phyloP scores from a whole-genome alignment of 2,329 filamentous ascomycete genomes.

The Aspergillus luchuensis region DNA sequence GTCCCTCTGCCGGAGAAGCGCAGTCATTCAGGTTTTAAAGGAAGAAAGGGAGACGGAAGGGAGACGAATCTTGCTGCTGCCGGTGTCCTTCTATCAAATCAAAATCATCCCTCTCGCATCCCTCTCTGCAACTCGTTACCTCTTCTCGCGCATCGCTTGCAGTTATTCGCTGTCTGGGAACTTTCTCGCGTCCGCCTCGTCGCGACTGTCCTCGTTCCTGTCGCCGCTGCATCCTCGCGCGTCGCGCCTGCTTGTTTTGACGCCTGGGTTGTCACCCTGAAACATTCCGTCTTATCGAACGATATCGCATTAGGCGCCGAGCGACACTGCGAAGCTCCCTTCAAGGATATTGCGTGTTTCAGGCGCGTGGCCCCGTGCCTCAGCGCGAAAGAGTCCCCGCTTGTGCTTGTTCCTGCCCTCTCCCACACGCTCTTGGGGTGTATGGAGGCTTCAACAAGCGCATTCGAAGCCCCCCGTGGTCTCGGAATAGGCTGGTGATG shows the following conservation, averaged over 20 bases:
- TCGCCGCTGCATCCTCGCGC: conserved; percentile 28
- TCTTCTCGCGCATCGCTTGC: conserved; percentile 19
- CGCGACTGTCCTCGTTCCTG: conserved; percentile 21
- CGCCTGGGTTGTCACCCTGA: conserved; percentile 30
- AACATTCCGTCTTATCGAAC: conserved; percentile 34
- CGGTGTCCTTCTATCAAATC: conserved; percentile 20
- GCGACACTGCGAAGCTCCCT: conserved; percentile 4
- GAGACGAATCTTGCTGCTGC: conserved; percentile 23
- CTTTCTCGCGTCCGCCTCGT: conserved; percentile 20
- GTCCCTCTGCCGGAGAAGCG: conserved; percentile 13
- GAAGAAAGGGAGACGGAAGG: conserved; percentile 30
- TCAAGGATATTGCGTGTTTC: conserved; percentile 17
- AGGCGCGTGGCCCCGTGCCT: conserved; percentile 20
- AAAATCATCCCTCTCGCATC: conserved; percentile 8
- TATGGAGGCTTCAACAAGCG: conserved; percentile 20
- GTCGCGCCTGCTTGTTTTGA: conserved; percentile 27
- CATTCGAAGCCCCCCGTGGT: conserved; percentile 19
- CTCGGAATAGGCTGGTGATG: conserved; percentile 33
- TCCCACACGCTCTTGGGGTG: conserved; percentile 11
- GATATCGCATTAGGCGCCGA: conserved; percentile 19
- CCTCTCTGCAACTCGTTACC: conserved; percentile 14
- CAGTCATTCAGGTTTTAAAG: conserved; percentile 24
- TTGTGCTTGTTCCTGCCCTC: conserved; percentile 1
- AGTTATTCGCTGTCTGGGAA: conserved; percentile 18
- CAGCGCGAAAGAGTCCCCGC: conserved; percentile 13